A percentile compares a stretch with the other conserved stretches of the same genome.
Conservation (phyloP, 768 basidiomycete species). For the Lactarius psammicola region DNA sequence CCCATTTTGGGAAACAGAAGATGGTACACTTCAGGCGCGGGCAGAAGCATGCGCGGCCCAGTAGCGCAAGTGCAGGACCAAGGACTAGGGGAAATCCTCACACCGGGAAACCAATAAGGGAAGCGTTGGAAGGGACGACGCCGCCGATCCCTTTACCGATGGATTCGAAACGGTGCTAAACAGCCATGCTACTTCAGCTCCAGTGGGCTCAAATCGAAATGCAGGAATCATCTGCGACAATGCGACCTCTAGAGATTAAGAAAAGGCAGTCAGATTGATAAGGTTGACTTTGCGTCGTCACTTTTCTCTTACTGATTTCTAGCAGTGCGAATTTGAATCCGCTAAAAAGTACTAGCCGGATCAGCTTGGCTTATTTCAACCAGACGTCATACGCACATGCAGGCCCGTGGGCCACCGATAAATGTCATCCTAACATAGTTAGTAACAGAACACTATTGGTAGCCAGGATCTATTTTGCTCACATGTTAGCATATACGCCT, state of each 20-base stretch:
- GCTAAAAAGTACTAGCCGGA: background rate
- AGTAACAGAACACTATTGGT: background rate
- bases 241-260: background rate
- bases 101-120: background rate
- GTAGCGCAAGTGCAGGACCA: background rate
- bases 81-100: background rate
- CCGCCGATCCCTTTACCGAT: background rate
- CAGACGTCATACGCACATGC: background rate
- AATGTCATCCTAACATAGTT: background rate
- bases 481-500: background rate
- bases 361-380: background rate
- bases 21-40: background rate
- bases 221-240: background rate
- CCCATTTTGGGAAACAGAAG: background rate
- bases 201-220: background rate
- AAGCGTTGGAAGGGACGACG: background rate
- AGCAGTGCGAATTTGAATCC: constrained; percentile 10
- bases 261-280: background rate
- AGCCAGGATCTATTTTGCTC: background rate
- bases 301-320: constrained; percentile 6
- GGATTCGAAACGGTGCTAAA: background rate
- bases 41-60: background rate
- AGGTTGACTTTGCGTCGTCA: background rate
- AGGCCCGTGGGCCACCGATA: background rate
- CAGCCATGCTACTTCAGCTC: background rate